Evolutionary conservation across 2,329 filamentous ascomycete genomes (phyloP).

Genomic region (Botrytis galanthina): DNA sequence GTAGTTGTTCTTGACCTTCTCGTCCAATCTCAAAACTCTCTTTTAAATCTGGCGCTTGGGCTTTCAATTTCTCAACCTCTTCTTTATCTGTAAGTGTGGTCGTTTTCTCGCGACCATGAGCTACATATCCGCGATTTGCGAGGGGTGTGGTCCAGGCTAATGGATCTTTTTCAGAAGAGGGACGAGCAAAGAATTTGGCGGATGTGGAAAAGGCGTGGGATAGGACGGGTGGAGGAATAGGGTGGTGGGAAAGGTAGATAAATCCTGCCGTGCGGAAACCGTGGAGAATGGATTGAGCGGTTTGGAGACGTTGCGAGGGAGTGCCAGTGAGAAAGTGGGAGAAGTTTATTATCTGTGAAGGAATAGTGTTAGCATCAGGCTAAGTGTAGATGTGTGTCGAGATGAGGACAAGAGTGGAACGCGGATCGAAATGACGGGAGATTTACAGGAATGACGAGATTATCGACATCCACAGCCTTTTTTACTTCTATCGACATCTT

Average conservation of each 20-base stretch:
- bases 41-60: conserved; percentile 60
- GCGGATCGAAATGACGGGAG: not conserved
- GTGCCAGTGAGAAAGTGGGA: conserved; percentile 66
- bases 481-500: conserved; percentile 21
- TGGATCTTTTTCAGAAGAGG: conserved; percentile 57
- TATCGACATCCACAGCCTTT: conserved; percentile 47
- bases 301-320: conserved; percentile 56
- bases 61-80: conserved; percentile 50
- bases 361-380: not conserved
- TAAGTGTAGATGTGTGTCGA: conserved; percentile 9
- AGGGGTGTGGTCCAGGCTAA: conserved; percentile 70
- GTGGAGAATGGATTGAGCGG: conserved; percentile 69
- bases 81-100: conserved; percentile 27
- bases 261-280: conserved; percentile 88
- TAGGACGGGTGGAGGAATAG: conserved; percentile 60
- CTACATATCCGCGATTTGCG: conserved; percentile 72
- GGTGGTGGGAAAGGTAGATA: conserved; percentile 81
- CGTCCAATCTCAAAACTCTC: conserved; percentile 65
- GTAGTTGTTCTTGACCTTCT: conserved; percentile 55
- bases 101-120: conserved; percentile 39
- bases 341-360: conserved; percentile 71
- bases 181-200: conserved; percentile 66
- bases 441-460: conserved; percentile 55
- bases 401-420: conserved; percentile 14
- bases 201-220: conserved; percentile 64